Base-by-base conservation (phyloP, 176 grass and related monocot species). In the Oryza nivara region DNA sequence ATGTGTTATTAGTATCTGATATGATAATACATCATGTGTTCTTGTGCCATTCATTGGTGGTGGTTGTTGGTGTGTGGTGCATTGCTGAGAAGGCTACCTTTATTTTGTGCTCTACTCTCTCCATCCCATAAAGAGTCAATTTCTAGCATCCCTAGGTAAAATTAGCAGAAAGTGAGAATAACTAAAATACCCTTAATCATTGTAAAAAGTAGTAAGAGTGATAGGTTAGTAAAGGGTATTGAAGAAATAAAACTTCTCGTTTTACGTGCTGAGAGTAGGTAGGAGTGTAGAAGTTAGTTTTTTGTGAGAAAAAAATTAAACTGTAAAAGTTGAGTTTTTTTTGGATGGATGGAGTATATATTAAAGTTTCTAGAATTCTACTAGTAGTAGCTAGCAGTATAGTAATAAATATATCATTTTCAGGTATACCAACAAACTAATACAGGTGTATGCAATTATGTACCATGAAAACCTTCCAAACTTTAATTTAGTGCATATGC, bases 11-110 rank as follows among this genome's bases (percentile, higher is more conserved):
- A 9, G 20, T n/a, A 60, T 60, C 16, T 19, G 51, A 56, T 60
- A 22, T 49, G 51, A 17, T 63, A 61, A 63, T 63, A 63, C 58
- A 63, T n/a, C 58, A 63, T 63, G 58, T 63, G 58, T 77, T 70
- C 43, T 77, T 56, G 32, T 68, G 73, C 28, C 38, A 41, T 69
- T 79, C 38, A 41, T 69, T 79, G 68, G 9, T 44, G 43, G 80
- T 74, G 47, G 54, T 15, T 60, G 67, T 78, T 63, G 68, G 17
- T 66, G 17, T 66, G 17, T 66, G 52, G 65, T 77, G 65, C 47
- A 70, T 58, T 58, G 73, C 47, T 68, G 75, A 65, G 19, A 19
- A 79, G 68, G 74, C 22, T 68, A 11, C 52, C 58, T 63, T 63
- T 63, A 63, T 22, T 75, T 80, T 75, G 65, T 46, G 65, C 75